Percentiles rank a stretch among this genome's conserved stretches.
phyloP scores from a whole-genome alignment of 2,329 filamentous ascomycete species.

The Scorias spongiosa region DNA sequence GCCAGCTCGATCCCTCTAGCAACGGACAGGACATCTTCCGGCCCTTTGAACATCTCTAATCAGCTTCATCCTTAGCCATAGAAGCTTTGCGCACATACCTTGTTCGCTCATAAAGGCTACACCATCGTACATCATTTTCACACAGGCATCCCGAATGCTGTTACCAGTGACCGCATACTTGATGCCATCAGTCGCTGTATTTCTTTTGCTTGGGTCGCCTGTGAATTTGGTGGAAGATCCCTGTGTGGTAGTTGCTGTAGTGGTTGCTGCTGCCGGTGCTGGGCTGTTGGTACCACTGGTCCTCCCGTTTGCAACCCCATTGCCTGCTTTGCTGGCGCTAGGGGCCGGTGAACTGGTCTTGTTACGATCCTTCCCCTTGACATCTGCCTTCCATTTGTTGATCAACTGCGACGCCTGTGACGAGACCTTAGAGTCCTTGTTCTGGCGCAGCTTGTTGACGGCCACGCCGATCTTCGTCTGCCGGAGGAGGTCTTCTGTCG shows the following conservation, averaged over 20 bases:
- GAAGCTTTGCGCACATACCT: constrained; percentile 17
- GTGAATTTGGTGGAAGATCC: constrained; percentile 29
- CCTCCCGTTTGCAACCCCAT: constrained; percentile 21
- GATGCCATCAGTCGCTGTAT: constrained; percentile 66
- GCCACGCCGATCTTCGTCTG: constrained; percentile 83
- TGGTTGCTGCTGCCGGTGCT: constrained; percentile 22
- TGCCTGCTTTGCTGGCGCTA: constrained; percentile 19
- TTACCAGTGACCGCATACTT: constrained; percentile 62
- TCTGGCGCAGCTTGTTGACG: constrained; percentile 70
- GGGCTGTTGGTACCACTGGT: constrained; percentile 24
- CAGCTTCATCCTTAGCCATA: neutral
- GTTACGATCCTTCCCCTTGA: constrained; percentile 38
- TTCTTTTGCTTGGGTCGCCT: constrained; percentile 58
- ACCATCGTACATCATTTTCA: constrained; percentile 88
- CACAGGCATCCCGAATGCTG: constrained; percentile 62
- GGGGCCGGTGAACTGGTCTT: constrained; percentile 31
- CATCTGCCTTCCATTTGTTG: constrained; percentile 68
- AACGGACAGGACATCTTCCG: constrained; percentile 51
- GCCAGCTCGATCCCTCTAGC: constrained; percentile 63
- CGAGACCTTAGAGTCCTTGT: constrained; percentile 60
- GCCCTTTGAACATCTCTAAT: constrained; percentile 17
- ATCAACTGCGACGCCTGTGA: constrained; percentile 69
- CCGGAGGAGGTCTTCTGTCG: constrained; percentile 79
- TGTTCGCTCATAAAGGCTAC: constrained; percentile 55
- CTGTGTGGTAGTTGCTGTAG: constrained; percentile 28